A percentile compares a stretch with the other conserved stretches of the same genome.
Conservation (phyloP, 225 moss, liverwort and hornwort species). For the Rhytidiadelphus loreus region DNA sequence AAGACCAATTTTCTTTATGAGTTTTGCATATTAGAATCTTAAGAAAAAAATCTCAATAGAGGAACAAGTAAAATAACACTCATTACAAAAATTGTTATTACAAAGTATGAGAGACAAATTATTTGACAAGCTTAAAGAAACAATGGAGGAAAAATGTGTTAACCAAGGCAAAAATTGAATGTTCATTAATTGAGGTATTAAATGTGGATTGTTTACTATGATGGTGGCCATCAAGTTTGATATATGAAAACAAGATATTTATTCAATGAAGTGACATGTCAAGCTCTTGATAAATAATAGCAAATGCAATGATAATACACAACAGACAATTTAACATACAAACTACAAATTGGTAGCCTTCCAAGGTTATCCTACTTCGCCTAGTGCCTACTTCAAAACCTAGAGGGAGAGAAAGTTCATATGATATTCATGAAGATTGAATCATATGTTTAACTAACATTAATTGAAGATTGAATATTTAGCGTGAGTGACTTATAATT, state of each 20-base stretch:
- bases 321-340: not conserved
- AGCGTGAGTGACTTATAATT: not conserved
- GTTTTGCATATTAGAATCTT: not conserved
- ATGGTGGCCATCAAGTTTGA: not conserved
- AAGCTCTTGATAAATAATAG: not conserved
- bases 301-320: not conserved
- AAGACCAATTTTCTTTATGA: not conserved
- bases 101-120: not conserved
- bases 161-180: not conserved
- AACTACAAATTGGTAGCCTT: not conserved
- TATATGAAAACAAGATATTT: not conserved
- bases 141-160: not conserved
- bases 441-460: not conserved
- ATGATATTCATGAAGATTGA: too few species aligned
- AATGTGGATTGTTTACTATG: too few species aligned
- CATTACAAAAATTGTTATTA: too few species aligned
- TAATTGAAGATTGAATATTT: not conserved
- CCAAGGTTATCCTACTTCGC: fast-evolving
- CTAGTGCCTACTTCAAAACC: not conserved
- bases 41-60: not conserved
- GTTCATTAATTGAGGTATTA: not conserved
- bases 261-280: not conserved
- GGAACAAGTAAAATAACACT: not conserved
- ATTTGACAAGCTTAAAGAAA: not conserved
- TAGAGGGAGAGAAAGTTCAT: fast-evolving